phyloP scores from a whole-genome alignment of 2,329 filamentous ascomycete genomes.

The Colletotrichum nymphaeae region DNA sequence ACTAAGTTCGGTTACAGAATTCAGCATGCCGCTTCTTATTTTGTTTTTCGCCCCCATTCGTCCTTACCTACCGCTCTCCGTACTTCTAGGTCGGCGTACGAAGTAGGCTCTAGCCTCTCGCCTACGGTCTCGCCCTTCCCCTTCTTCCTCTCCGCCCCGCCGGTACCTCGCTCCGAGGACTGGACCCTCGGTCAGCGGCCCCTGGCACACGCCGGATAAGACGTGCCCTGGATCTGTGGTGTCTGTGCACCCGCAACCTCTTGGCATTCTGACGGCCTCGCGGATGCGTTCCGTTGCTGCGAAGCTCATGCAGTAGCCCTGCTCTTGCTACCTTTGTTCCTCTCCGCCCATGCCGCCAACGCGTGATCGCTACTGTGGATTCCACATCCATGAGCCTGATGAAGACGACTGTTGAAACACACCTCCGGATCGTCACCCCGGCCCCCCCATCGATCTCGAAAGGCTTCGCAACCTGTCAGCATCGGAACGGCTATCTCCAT shows the following conservation, averaged over 20 bases:
- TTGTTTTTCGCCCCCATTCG: not conserved
- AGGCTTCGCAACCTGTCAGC: not conserved
- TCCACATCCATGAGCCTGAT: not conserved
- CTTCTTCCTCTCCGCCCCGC: not conserved
- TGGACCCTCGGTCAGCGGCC: not conserved
- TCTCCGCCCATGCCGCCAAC: not conserved
- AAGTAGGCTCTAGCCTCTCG: not conserved
- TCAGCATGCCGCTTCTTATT: not conserved
- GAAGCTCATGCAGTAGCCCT: conserved; percentile 18
- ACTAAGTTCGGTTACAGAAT: not conserved
- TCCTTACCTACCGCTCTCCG: not conserved
- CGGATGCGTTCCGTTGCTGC: conserved; percentile 16
- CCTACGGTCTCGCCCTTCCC: not conserved
- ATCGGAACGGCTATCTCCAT: not conserved
- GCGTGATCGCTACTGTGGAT: not conserved
- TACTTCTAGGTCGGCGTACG: not conserved
- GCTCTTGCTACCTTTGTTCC: not conserved
- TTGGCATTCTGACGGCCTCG: conserved; percentile 8
- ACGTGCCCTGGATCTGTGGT: not conserved
- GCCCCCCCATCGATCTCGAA: not conserved
- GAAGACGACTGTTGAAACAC: not conserved
- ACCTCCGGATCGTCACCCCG: not conserved
- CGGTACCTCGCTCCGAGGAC: not conserved
- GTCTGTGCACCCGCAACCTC: conserved; percentile 3
- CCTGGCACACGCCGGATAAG: not conserved